Evolutionary conservation across 2,329 filamentous ascomycete species (phyloP).

Genomic region (Penicillium sp.): DNA sequence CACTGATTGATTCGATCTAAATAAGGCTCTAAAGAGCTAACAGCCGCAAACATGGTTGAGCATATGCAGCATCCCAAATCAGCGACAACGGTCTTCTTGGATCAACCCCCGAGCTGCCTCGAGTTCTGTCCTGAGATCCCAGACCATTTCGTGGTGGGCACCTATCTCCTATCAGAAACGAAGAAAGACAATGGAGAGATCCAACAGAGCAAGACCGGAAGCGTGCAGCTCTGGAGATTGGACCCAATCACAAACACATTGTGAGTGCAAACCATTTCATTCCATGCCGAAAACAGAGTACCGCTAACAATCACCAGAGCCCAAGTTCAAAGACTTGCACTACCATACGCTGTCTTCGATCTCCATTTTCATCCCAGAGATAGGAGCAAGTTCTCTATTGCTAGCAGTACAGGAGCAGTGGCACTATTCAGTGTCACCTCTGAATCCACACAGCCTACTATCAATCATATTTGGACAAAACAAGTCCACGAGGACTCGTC

Average conservation of each 20-base stretch:
- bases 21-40: background rate
- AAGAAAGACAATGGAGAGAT: constrained; percentile 27
- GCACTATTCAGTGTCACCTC: constrained; percentile 36
- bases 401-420: constrained; percentile 66
- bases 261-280: constrained; percentile 20
- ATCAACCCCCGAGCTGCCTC: constrained; percentile 46
- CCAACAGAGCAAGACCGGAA: constrained; percentile 68
- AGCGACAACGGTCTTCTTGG: constrained; percentile 36
- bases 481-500: constrained; percentile 53
- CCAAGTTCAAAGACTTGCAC: constrained; percentile 58
- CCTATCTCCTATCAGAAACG: constrained; percentile 64
- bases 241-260: constrained; percentile 29
- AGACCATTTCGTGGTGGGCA: constrained; percentile 74
- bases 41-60: constrained; percentile 9
- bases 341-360: constrained; percentile 76
- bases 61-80: constrained; percentile 30
- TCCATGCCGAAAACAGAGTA: no score
- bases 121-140: constrained; percentile 49
- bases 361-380: constrained; percentile 70
- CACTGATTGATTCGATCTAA: background rate
- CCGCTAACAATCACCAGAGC: constrained; percentile 39
- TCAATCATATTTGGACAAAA: constrained; percentile 43
- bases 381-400: constrained; percentile 64
- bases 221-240: constrained; percentile 65
- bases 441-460: constrained; percentile 16